Evolutionary conservation across 495 filamentous ascomycete species (phyloP).

Genomic region (Hyaloscypha hepaticicola): DNA sequence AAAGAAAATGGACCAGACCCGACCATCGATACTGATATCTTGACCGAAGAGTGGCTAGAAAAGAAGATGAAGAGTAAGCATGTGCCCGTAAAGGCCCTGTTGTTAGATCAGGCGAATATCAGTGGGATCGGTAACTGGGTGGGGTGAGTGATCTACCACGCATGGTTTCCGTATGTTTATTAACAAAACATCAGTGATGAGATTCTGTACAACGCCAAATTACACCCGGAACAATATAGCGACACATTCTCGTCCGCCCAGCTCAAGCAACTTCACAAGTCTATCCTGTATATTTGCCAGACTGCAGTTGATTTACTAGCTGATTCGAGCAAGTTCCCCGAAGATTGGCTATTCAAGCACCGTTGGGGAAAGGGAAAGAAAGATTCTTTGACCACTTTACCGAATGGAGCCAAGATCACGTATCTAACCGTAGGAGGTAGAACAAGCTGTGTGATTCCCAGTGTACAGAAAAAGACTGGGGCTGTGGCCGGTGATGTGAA

Average conservation of each 20-base stretch:
- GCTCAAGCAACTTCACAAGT: constrained; percentile 67
- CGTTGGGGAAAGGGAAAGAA: constrained; percentile 91
- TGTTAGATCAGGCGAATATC: constrained; percentile 86
- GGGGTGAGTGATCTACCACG: constrained; percentile 40
- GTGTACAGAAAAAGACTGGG: constrained; percentile 73
- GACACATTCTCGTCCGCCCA: constrained; percentile 75
- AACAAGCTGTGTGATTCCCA: constrained; percentile 83
- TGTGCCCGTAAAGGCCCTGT: constrained; percentile 80
- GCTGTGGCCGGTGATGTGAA: constrained; percentile 29
- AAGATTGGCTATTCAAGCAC: constrained; percentile 89
- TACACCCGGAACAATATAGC: constrained; percentile 91
- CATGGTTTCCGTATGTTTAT: not conserved
- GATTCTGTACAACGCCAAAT: constrained; percentile 78
- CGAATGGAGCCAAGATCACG: constrained; percentile 79
- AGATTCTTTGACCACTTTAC: constrained; percentile 60
- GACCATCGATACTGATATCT: constrained; percentile 71
- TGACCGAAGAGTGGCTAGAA: constrained; percentile 70
- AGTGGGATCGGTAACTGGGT: constrained; percentile 98
- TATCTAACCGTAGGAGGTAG: constrained; percentile 85
- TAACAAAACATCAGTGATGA: constrained; percentile 64
- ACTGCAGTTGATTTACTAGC: constrained; percentile 75
- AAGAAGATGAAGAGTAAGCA: constrained; percentile 69
- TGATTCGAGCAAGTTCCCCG: constrained; percentile 79
- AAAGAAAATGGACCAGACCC: constrained; percentile 94
- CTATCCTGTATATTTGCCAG: constrained; percentile 75